Evolutionary conservation across 306 rosid species (phyloP), one percentile per base, ranked within the genome.

Genomic region (Pterocarpus macrocarpus): DNA sequence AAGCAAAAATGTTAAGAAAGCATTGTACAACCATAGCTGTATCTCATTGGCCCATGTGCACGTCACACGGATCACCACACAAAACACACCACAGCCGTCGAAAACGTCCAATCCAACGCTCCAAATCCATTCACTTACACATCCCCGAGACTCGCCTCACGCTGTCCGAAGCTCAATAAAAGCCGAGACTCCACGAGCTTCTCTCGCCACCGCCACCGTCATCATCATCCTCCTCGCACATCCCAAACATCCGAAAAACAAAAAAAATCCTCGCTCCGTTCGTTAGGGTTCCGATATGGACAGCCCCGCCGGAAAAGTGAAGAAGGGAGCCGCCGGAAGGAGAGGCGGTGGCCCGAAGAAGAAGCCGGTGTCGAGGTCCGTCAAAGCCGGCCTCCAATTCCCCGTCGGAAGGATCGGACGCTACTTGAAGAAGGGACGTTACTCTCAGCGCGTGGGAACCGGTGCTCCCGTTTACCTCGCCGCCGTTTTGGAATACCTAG

Each of bases 321-420:
- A 88, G 90, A 91, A 90, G 43, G 97, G 94, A 0, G 92, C 91
- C 0, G 97, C 67, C 1, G 97, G 94, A 17, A 83, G 97, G 66
- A 91, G 72, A 65, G 97, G 90, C 0, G 92, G 94, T 0, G 97
- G 97, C 1, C 94, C 97, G 0, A 91, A 87, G 90, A 91, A 91
- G 94, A 91, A 91, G 88, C 71, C 97, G 0, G 94, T 91, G 10
- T 79, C 97, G 0, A 81, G 90, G 52, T 91, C 97, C 30, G 84
- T 85, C 9, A 91, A 82, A 39, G 92, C 97, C 16, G 97, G 97
- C 11, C 89, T 91, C 15, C 97, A 91, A 43, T 91, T 91, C 35
- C 97, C 97, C 8, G 97, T 91, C 5, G 97, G 97, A 15, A 82
- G 97, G n/a, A 88, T 91, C n/a, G 97, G 94, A 0, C 89, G 97